Evolutionary conservation across 805 yeast species (phyloP).

Genomic region (Kuraishia capsulata): DNA sequence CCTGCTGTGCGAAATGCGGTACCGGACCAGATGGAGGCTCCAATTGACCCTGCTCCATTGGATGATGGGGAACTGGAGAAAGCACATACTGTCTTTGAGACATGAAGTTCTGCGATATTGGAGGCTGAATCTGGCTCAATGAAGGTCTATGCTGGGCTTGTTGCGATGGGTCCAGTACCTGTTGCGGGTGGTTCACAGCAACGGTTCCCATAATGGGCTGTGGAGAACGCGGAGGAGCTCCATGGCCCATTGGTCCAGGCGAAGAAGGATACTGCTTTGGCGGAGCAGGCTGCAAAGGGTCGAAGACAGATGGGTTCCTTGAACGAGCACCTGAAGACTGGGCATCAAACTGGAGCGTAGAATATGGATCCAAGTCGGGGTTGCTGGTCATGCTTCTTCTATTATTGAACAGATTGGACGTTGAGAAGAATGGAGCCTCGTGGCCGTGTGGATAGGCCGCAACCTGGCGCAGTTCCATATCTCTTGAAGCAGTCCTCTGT

Average conservation of each 20-base stretch:
- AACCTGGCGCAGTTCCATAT: constrained; percentile 3
- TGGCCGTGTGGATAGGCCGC: constrained; percentile 1
- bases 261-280: not conserved
- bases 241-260: not conserved
- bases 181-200: not conserved
- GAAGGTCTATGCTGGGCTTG: too few species aligned
- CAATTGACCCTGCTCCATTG: not conserved
- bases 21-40: not conserved
- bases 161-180: too few species aligned
- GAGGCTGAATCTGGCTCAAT: too few species aligned
- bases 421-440: constrained; percentile 5
- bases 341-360: too few species aligned
- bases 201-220: not conserved
- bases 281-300: constrained; percentile 20
- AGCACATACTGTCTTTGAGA: not conserved
- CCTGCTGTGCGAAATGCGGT: not conserved
- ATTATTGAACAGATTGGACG: constrained; percentile 5
- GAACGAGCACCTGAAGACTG: too few species aligned
- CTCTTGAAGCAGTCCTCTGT: constrained; percentile 9
- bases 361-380: constrained; percentile 1
- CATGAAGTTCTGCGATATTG: too few species aligned
- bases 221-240: not conserved
- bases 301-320: constrained; percentile 31
- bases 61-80: not conserved
- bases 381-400: constrained; percentile 3